A percentile compares a stretch with the other conserved stretches of the same genome.
These are phyloP conservation scores for Sugiyamaella paludigena DNA, from an alignment of 1,139 yeast species.

Conservation along the genomic window DNA sequence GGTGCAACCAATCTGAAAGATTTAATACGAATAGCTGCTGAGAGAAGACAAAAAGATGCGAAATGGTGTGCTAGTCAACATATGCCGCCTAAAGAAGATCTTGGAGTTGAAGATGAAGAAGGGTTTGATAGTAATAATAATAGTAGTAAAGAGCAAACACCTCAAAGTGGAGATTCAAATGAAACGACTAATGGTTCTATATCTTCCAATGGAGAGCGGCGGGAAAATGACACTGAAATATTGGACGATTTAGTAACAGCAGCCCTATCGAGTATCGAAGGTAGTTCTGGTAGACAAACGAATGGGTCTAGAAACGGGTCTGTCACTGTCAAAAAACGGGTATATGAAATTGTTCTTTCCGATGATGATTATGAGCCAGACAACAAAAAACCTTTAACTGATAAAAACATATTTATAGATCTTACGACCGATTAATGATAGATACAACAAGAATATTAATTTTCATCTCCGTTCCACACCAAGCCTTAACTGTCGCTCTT, in stretches of 20 bases:
- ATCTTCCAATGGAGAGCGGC: too few species aligned
- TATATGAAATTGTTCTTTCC: neutral
- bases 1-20: slow-evolving; percentile 40
- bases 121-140: neutral
- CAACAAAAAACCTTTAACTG: neutral
- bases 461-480: neutral
- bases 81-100: slow-evolving; percentile 17
- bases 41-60: slow-evolving; percentile 55
- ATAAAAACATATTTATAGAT: slow-evolving; percentile 15
- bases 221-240: too few species aligned
- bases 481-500: neutral
- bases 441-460: neutral
- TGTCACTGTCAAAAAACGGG: neutral
- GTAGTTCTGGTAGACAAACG: too few species aligned
- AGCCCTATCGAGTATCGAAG: too few species aligned
- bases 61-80: slow-evolving; percentile 49
- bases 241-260: too few species aligned
- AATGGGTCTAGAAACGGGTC: neutral
- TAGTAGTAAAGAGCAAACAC: neutral
- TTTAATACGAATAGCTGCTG: slow-evolving; percentile 65
- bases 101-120: slow-evolving; percentile 12
- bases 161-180: too few species aligned
- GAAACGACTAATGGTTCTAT: too few species aligned
- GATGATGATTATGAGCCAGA: neutral
- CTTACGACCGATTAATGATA: slow-evolving; percentile 14